Evolutionary conservation across 768 basidiomycete species (phyloP), one percentile per base, ranked within the genome.

Genomic region (Termitomyces sp.): DNA sequence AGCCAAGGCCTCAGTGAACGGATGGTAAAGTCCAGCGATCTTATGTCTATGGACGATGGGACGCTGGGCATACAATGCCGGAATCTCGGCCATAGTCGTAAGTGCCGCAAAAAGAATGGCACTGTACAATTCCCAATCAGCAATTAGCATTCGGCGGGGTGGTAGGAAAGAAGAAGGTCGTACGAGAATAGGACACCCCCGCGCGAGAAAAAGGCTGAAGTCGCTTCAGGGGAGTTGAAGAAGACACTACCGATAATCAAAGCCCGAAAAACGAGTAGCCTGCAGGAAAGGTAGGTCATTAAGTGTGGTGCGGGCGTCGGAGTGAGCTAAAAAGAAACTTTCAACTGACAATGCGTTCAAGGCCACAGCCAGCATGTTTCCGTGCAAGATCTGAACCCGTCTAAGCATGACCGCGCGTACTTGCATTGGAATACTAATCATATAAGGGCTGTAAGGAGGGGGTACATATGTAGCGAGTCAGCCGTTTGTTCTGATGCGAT

Each of bases 131-230:
- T 15, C 39, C 52, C 12, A 36, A 16, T 53, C 12, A 56, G 20
- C 51, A 42, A 53, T 58, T n/a, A n/a, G n/a, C n/a, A n/a, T n/a
- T n/a, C n/a, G n/a, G n/a, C n/a, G n/a, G n/a, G n/a, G n/a, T n/a
- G n/a, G n/a, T n/a, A n/a, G 0, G 6, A 43, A 44, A 38, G 6
- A 29, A 27, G n/a, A 16, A 38, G 6, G 23, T 68, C 80, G 27
- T 67, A 86, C 80, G 91, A 89, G 77, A 88, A 91, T n/a, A 93
- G 73, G n/a, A 87, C 76, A 69, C 89, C 85, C 38, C 88, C 89
- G 15, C 90, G 81, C 18, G 86, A 84, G 75, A 88, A 91, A 65
- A 80, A 86, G 11, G 81, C 83, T 9, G 74, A 68, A 0, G 89
- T 88, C 5, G 72, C 70, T 27, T 80, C 71, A 0, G 80, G 73